Evolutionary conservation across 164 flowering plant species (phyloP).

Genomic region (Paratinospora sagittata): DNA sequence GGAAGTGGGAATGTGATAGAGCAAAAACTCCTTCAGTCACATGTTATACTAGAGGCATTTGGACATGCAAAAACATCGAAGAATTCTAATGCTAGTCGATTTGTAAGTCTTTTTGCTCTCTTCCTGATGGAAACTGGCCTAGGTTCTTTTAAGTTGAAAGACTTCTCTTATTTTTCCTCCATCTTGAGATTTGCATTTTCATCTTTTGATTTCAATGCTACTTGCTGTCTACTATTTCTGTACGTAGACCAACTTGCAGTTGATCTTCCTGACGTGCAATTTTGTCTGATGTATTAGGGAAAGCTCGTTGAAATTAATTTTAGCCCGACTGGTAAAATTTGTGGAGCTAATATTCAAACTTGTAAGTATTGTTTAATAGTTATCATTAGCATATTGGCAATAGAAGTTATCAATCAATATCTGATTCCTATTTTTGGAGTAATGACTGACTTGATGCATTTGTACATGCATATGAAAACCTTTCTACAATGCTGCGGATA

Average conservation of each 20-base stretch:
- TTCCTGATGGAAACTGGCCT: background rate
- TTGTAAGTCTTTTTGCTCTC: conserved; percentile 24
- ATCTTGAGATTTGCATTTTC: background rate
- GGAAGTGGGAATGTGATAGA: conserved; percentile 62
- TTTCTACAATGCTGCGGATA: conserved; percentile 4
- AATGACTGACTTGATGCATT: conserved; percentile 12
- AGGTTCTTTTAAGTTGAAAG: background rate
- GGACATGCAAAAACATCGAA: conserved; percentile 93
- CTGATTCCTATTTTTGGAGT: background rate
- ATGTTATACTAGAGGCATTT: conserved; percentile 80
- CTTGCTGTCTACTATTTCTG: background rate
- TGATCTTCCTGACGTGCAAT: background rate
- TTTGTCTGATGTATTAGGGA: conserved; percentile 40
- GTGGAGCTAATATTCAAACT: conserved; percentile 80
- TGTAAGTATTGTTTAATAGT: conserved; percentile 46
- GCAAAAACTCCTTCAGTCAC: conserved; percentile 48
- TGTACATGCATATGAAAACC: conserved; percentile 3
- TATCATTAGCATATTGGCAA: background rate
- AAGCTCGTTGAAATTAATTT: conserved; percentile 84
- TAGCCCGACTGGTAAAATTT: conserved; percentile 56
- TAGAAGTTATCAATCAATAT: background rate
- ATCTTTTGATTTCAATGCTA: background rate
- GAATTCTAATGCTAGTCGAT: conserved; percentile 89
- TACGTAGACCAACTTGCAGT: background rate
- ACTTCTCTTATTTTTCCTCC: conserved; percentile 1